phyloP scores from a whole-genome alignment of 306 rosid species.

The Pterocarpus santalinus region DNA sequence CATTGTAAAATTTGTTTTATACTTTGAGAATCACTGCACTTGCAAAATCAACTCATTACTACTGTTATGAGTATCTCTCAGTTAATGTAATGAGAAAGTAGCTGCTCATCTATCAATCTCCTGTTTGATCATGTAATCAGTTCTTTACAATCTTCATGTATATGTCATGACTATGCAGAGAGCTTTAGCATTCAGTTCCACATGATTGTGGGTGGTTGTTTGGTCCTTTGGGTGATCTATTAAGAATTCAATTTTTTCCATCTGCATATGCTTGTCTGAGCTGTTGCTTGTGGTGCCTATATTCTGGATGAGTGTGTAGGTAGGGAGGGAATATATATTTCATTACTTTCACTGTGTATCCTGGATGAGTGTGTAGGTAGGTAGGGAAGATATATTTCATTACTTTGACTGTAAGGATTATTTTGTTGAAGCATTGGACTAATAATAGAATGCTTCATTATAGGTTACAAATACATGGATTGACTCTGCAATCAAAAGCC shows the following conservation, averaged over 20 bases:
- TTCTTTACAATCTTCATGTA: slow-evolving; percentile 8
- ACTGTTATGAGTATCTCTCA: neutral
- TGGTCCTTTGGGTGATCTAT: neutral
- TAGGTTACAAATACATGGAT: slow-evolving; percentile 69
- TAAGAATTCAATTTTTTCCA: slow-evolving; percentile 21
- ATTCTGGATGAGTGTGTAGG: slow-evolving; percentile 8
- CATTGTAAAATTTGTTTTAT: neutral
- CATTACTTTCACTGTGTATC: slow-evolving; percentile 22
- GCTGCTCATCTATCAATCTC: neutral
- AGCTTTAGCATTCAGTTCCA: slow-evolving; percentile 6
- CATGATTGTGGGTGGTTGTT: neutral
- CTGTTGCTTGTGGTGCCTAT: neutral
- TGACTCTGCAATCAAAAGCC: slow-evolving; percentile 72
- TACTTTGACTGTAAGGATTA: slow-evolving; percentile 35
- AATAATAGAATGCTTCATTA: slow-evolving; percentile 39
- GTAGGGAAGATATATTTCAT: neutral
- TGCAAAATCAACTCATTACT: neutral
- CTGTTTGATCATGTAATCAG: neutral
- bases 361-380: slow-evolving; percentile 16
- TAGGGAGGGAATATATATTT: neutral
- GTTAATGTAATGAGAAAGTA: neutral
- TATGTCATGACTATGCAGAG: neutral
- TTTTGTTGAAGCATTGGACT: slow-evolving; percentile 34
- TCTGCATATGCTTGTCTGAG: neutral
- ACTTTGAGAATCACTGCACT: neutral